Base-by-base conservation (phyloP, 2,329 filamentous ascomycete species). In the Aureobasidium sp. region DNA sequence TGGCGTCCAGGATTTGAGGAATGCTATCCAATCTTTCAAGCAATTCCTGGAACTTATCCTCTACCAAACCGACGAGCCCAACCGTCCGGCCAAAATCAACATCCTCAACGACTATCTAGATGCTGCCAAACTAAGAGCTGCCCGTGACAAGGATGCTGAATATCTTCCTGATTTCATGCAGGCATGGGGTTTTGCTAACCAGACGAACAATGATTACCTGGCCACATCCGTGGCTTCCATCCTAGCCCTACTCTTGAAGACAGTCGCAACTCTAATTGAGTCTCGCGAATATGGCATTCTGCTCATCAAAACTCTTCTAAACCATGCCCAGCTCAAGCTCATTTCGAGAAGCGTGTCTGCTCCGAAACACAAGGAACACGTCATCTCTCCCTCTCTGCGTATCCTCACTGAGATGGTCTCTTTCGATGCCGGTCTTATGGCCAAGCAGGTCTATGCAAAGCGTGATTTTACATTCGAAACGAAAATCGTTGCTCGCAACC, bases 351-450 rank as follows among this genome's bases (percentile, higher is more conserved):
- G 90, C 63, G 76, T 97, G 19, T 87, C 89, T 3, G 85, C 90
- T 0, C 87, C 89, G 27, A 92, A 91, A 73, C 82, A 85, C 52
- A 96, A 95, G 70, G 91, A 91, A 42, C 91, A 90, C 73, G 79
- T 97, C 63, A 92, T 97, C 64, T 94, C 91, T 2, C 93, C 94
- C 0, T 92, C 89, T 27, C 77, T 99, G 63, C 86, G 93, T 62
- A 77, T 99, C 57, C 81, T 99, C 63, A 89, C 87, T 57, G 93
- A 99, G 75, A 82, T 92, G n/a, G 84, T 90, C 17, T 85, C 81
- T 60, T 88, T 96, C 66, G 92, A 97, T 73, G 91, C 91, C 17
- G 95, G 94, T 15, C 83, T 85, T 45, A 81, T 91, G 61, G 90
- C 92, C 31, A 86, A 85, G 67, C 81, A 86, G 49, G 81, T 97